phyloP scores from a whole-genome alignment of 768 basidiomycete species.

The Naganishia vaughanmartiniae region DNA sequence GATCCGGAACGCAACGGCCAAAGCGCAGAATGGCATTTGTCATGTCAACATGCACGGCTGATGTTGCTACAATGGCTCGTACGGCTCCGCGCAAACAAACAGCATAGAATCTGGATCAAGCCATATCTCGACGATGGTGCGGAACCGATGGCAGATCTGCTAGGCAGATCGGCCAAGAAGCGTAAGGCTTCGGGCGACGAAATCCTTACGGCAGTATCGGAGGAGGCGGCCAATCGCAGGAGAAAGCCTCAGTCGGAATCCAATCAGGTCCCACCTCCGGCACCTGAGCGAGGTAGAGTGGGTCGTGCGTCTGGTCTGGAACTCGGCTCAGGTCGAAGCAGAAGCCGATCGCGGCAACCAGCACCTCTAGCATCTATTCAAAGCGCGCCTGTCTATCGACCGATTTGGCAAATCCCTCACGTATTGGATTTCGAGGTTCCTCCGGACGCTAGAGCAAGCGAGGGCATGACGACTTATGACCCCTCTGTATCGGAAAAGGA shows the following conservation, averaged over 20 bases:
- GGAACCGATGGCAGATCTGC: slow-evolving; percentile 41
- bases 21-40: slow-evolving; percentile 21
- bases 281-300: slow-evolving; percentile 39
- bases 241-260: slow-evolving; percentile 1
- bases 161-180: slow-evolving; percentile 30
- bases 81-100: slow-evolving; percentile 81
- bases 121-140: slow-evolving; percentile 57
- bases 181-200: slow-evolving; percentile 14
- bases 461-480: slow-evolving; percentile 54
- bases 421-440: slow-evolving; percentile 44
- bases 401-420: slow-evolving; percentile 56
- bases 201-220: slow-evolving; percentile 19
- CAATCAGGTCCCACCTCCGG: neutral
- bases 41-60: slow-evolving; percentile 58
- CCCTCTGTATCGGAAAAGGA: slow-evolving; percentile 42
- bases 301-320: slow-evolving; percentile 11
- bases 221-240: slow-evolving; percentile 23
- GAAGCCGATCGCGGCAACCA: slow-evolving; percentile 47
- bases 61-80: slow-evolving; percentile 79
- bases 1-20: slow-evolving; percentile 7
- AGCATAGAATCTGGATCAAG: slow-evolving; percentile 77
- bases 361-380: slow-evolving; percentile 20
- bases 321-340: slow-evolving; percentile 39
- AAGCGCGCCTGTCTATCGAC: slow-evolving; percentile 55
- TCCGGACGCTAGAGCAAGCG: slow-evolving; percentile 57